Evolutionary conservation across 495 filamentous ascomycete species (phyloP).

Genomic region (Immersiella caudata): DNA sequence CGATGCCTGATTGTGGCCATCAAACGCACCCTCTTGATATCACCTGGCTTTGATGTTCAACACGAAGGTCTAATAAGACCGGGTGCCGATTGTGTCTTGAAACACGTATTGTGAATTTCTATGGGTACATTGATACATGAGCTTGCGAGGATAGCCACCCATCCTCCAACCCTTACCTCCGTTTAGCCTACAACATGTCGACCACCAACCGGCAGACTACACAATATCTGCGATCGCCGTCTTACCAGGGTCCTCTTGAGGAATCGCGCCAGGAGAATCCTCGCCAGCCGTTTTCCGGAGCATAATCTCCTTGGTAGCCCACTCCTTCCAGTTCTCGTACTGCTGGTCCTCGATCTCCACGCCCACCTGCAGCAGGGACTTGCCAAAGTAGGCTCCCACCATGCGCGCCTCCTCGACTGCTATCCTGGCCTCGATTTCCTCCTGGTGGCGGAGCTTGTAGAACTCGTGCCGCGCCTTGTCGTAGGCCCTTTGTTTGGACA

Average conservation of each 20-base stretch:
- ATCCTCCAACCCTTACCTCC: too few species aligned
- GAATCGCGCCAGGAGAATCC: neutral
- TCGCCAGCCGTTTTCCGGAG: slow-evolving; percentile 47
- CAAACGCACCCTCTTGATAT: neutral
- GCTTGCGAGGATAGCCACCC: neutral
- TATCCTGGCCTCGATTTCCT: slow-evolving; percentile 82
- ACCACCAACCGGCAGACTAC: neutral
- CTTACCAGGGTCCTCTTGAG: neutral
- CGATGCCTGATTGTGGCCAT: neutral
- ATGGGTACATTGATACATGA: slow-evolving; percentile 2
- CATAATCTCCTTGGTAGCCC: slow-evolving; percentile 61
- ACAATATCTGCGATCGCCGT: neutral
- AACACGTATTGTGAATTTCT: neutral
- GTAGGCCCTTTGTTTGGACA: slow-evolving; percentile 72
- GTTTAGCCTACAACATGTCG: neutral
- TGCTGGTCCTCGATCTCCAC: slow-evolving; percentile 78
- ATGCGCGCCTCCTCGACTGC: slow-evolving; percentile 85
- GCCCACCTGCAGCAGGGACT: slow-evolving; percentile 69
- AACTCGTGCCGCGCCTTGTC: slow-evolving; percentile 88
- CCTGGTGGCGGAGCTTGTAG: slow-evolving; percentile 76
- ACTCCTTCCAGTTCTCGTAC: slow-evolving; percentile 79
- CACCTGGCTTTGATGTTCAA: too few species aligned
- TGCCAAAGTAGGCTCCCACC: slow-evolving; percentile 85
- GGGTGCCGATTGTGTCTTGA: too few species aligned
- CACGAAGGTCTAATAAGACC: too few species aligned